Conservation (phyloP, 371 early-diverging fungal genomes). For the Dentiscutata heterogama region DNA sequence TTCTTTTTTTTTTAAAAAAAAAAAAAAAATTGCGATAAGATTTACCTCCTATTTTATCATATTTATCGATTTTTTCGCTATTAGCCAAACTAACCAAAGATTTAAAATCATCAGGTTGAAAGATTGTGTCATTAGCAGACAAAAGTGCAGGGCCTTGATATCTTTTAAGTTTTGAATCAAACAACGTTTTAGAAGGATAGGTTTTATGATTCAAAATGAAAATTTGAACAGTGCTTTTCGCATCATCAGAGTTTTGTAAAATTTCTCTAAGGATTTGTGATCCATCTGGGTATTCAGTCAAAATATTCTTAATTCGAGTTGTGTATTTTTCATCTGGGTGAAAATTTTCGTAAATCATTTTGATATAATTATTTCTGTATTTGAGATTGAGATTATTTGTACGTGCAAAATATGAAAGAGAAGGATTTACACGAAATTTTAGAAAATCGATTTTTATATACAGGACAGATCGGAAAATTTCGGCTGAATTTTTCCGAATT, state of each 20-base stretch:
- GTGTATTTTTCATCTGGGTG: slow-evolving; percentile 42
- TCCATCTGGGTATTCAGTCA: slow-evolving; percentile 56
- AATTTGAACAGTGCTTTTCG: slow-evolving; percentile 51
- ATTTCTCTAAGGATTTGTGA: slow-evolving; percentile 56
- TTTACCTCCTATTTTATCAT: slow-evolving; percentile 37
- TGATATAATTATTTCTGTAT: no score
- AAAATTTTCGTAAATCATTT: no score
- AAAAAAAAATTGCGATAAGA: not conserved
- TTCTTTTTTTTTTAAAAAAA: no score
- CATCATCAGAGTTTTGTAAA: slow-evolving; percentile 56
- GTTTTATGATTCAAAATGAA: slow-evolving; percentile 52
- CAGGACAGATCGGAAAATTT: no score
- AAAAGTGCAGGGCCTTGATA: slow-evolving; percentile 55
- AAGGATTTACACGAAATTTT: no score
- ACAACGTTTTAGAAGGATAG: slow-evolving; percentile 31
- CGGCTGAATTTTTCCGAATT: no score
- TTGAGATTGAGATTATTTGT: no score
- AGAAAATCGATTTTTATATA: no score
- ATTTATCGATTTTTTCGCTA: slow-evolving; percentile 50
- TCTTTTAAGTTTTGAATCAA: slow-evolving; percentile 24
- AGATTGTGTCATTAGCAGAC: slow-evolving; percentile 53
- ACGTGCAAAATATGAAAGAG: no score
- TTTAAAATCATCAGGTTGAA: slow-evolving; percentile 48
- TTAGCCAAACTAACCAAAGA: slow-evolving; percentile 50
- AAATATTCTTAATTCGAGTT: slow-evolving; percentile 50